Conservation (phyloP, 257 asterid species). For the Solanum ossicruentum region DNA sequence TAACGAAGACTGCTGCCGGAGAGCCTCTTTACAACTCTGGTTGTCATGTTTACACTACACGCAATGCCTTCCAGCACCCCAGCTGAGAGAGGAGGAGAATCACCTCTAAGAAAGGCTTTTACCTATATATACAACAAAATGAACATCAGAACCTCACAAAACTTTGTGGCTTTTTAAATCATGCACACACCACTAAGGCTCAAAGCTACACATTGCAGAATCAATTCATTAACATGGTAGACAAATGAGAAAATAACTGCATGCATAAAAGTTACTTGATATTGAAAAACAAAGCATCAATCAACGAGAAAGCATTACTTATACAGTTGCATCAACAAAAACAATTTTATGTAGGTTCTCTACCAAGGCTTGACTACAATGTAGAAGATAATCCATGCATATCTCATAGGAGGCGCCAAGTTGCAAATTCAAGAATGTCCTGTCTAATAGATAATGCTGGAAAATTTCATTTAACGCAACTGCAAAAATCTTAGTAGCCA, state of each 20-base stretch:
- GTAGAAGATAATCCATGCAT: background rate
- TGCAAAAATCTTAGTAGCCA: background rate
- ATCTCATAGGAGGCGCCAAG: background rate
- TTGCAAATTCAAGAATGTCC: background rate
- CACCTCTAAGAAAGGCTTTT: slow-evolving; percentile 85
- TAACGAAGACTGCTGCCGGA: slow-evolving; percentile 68
- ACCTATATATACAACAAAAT: slow-evolving; percentile 32
- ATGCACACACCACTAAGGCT: background rate
- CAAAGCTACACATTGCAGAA: background rate
- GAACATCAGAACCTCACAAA: slow-evolving; percentile 1
- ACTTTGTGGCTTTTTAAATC: background rate
- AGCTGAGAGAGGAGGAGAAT: slow-evolving; percentile 75
- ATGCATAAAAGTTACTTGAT: background rate
- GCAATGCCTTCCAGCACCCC: slow-evolving; percentile 88
- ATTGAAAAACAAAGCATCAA: background rate
- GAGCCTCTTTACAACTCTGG: slow-evolving; percentile 51
- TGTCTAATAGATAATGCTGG: background rate
- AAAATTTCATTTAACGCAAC: background rate
- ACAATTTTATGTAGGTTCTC: background rate
- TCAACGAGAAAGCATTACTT: background rate
- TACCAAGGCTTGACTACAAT: background rate
- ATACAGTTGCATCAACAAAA: background rate
- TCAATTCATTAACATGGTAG: background rate
- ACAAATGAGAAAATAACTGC: background rate
- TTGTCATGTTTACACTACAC: slow-evolving; percentile 57